Base-by-base conservation (phyloP, 75 land plant species). In the Selaginella moellendorffii region DNA sequence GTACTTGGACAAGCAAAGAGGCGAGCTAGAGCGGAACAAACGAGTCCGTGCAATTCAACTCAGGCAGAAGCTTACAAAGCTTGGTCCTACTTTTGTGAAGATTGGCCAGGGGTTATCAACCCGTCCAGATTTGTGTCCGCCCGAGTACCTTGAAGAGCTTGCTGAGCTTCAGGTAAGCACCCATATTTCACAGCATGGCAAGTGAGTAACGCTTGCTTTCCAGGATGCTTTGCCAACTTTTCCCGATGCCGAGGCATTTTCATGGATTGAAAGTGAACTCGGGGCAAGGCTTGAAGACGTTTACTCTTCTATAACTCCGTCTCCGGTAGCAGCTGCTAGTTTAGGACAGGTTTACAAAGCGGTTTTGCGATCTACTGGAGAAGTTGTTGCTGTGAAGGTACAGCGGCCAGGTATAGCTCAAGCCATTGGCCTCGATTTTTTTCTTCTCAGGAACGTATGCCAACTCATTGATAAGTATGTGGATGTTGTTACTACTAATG, bases 21-120 rank as follows among this genome's bases (percentile, higher is more conserved):
- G 90, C 5, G 27, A 64, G 65, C 51, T 89, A 0, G 74, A 80
- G 22, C 56, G 63, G 29, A 81, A 83, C 46, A 83, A 76, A 62
- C 82, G 87, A 29, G 29, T 28, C 28, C 72, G 99, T 17, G 99
- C 96, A 0, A 66, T 56, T 51, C 86, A 95, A 64, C 65, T 95
- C 24, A 66, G 82, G 56, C 77, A 53, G 24, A 71, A 71, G 25
- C 72, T 89, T 29, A 95, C 91, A 1, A 69, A 71, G 28, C 64
- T 95, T 56, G 99, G 99, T 9, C 96, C 99, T n/a, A 89, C 99
- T 19, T 95, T 89, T 72, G 91, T 95, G 2, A 95, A 95, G 71
- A 64, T 95, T 54, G 99, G 99, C 1, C 99, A 95, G 78, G 99
- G 96, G 17, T 75, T 95, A 30, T 83, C 88, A 61, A 95, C 96